Evolutionary conservation across 2,329 filamentous ascomycete genomes (phyloP).

Genomic region (Ophiostoma tasmaniense): DNA sequence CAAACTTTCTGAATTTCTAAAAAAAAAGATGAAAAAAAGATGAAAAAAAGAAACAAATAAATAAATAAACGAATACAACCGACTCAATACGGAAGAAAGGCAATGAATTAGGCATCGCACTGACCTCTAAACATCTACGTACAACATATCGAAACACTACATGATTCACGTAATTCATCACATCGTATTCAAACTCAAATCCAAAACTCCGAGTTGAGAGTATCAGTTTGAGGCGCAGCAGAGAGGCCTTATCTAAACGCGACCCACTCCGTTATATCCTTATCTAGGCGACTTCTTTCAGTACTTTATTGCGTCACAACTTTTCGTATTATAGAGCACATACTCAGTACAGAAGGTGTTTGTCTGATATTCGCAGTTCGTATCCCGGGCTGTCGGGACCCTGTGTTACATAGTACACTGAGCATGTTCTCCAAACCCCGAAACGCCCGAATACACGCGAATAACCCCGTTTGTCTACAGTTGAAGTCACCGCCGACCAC

Average conservation of each 20-base stretch:
- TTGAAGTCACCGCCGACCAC: not conserved
- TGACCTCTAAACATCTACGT: too few relatives aligned
- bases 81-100: too few relatives aligned
- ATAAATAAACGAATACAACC: too few relatives aligned
- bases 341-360: not conserved
- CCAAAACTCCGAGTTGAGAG: too few relatives aligned
- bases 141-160: too few relatives aligned
- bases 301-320: not conserved
- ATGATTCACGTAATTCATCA: not conserved
- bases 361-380: not conserved
- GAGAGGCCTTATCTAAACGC: not conserved
- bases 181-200: not conserved
- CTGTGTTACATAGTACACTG: not conserved
- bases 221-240: not conserved
- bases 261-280: not conserved
- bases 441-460: not conserved
- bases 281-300: not conserved
- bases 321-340: too few relatives aligned
- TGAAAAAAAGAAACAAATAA: too few relatives aligned
- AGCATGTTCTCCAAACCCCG: not conserved
- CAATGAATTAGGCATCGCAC: too few relatives aligned
- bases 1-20: too few relatives aligned
- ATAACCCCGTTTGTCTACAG: too few relatives aligned
- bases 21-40: too few relatives aligned
- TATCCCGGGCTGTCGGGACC: not conserved